A percentile compares a stretch with the other conserved stretches of the same genome.
phyloP scores from a whole-genome alignment of 352 stramenopile species.

The Globisporangium nunn region DNA sequence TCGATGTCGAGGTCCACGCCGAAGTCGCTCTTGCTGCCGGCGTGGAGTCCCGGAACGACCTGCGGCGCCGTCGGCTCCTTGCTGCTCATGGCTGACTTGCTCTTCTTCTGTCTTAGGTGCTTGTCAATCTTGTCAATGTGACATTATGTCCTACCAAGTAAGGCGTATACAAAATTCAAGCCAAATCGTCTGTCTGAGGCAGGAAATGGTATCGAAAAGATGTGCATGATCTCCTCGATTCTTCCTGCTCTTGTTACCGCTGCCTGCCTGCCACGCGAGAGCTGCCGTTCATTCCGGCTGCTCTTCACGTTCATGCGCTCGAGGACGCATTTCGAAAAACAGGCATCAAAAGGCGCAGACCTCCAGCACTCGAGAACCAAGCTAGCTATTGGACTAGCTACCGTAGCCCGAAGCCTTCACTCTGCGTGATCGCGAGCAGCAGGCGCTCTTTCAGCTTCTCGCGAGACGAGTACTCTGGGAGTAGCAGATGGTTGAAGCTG shows the following conservation, averaged over 20 bases:
- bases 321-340: not conserved
- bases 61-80: constrained; percentile 10
- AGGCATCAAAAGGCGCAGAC: no score
- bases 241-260: not conserved
- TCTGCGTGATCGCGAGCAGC: constrained; percentile 73
- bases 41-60: constrained; percentile 57
- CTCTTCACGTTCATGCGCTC: not conserved
- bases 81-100: not conserved
- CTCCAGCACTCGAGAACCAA: no score
- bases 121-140: constrained; percentile 6
- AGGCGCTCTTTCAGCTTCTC: constrained; percentile 81
- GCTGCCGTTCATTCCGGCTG: not conserved
- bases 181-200: not conserved
- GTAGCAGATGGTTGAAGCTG: constrained; percentile 85
- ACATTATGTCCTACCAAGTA: not conserved
- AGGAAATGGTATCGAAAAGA: not conserved
- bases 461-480: constrained; percentile 69
- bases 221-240: not conserved
- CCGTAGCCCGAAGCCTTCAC: constrained; percentile 77
- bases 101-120: not conserved
- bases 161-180: not conserved
- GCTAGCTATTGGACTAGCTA: constrained; percentile 15
- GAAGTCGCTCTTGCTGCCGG: constrained; percentile 79
- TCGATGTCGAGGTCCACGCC: constrained; percentile 72
- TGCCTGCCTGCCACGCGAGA: not conserved